Evolutionary conservation across 1,284 basidiomycete species (phyloP).

Genomic region (Omphalotus olearius): DNA sequence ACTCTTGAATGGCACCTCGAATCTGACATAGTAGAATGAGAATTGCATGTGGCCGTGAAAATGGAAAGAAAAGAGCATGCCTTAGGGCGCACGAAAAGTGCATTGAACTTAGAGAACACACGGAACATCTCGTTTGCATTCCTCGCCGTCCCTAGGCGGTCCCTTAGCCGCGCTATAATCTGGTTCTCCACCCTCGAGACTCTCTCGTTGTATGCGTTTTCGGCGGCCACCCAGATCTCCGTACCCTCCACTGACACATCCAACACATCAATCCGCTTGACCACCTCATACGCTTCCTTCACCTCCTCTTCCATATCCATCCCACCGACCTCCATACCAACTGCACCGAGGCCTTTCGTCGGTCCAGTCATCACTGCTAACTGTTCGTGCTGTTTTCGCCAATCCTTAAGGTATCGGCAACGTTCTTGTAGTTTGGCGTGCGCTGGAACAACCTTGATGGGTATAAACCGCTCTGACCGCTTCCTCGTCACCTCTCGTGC

Average conservation of each 20-base stretch:
- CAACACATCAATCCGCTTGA: constrained; percentile 94
- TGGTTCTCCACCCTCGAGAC: constrained; percentile 98
- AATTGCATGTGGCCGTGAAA: neutral
- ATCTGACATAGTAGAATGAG: constrained; percentile 47
- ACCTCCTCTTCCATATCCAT: constrained; percentile 99
- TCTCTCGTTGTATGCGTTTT: constrained; percentile 96
- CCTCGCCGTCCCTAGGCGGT: constrained; percentile 90
- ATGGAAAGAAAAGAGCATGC: constrained; percentile 36
- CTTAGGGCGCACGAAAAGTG: constrained; percentile 97
- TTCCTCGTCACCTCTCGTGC: constrained; percentile 94
- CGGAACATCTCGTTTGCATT: constrained; percentile 99
- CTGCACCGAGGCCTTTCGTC: constrained; percentile 77
- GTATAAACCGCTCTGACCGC: constrained; percentile 91
- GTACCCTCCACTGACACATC: constrained; percentile 93
- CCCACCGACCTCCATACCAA: constrained; percentile 70
- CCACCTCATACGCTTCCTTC: constrained; percentile 88
- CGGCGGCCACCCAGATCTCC: constrained; percentile 97
- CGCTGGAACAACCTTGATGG: constrained; percentile 91
- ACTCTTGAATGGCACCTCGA: constrained; percentile 96
- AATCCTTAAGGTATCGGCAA: constrained; percentile 83
- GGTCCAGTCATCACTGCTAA: constrained; percentile 96
- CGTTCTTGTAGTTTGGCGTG: constrained; percentile 92
- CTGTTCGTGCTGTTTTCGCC: constrained; percentile 97
- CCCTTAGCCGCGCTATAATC: constrained; percentile 91
- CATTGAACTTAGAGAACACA: constrained; percentile 98